Evolutionary conservation across 441 rosid genomes (phyloP).

Genomic region (Jatropha podagrica): DNA sequence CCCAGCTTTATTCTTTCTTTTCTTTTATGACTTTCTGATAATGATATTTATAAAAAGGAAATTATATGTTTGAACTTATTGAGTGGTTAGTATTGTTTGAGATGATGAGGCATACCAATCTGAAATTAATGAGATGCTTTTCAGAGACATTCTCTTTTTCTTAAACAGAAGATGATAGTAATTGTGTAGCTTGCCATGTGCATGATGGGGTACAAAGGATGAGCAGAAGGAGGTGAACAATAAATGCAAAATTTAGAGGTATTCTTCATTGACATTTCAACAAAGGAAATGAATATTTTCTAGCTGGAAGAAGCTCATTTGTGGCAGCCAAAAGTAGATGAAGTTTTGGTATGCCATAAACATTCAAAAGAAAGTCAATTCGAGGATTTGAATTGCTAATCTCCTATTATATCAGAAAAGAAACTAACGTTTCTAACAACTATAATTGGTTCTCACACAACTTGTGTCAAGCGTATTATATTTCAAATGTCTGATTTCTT

Average conservation of each 20-base stretch:
- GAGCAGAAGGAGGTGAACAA: conserved; percentile 24
- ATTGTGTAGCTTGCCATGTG: conserved; percentile 30
- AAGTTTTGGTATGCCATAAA: too few species aligned
- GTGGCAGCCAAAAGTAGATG: conserved; percentile 4
- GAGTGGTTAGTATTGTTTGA: neutral
- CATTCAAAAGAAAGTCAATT: neutral
- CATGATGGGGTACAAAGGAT: conserved; percentile 15
- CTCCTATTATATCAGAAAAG: too few species aligned
- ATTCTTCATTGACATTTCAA: neutral
- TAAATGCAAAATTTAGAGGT: conserved; percentile 21
- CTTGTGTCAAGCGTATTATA: too few species aligned
- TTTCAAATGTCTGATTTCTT: too few species aligned
- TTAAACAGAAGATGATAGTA: conserved; percentile 6
- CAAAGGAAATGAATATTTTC: conserved; percentile 7
- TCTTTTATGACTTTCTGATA: neutral
- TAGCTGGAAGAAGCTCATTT: conserved; percentile 18
- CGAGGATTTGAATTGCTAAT: too few species aligned
- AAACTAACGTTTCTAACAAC: too few species aligned
- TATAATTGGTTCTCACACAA: too few species aligned
- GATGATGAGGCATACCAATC: conserved; percentile 5
- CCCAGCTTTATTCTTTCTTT: neutral
- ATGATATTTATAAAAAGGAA: neutral
- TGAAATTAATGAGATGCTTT: conserved; percentile 33
- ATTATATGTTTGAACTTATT: neutral
- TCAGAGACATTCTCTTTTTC: conserved; percentile 24